Evolutionary conservation across 345 rosid species (phyloP), one percentile per base, ranked within the genome.

Genomic region (Hirschfeldia incana): DNA sequence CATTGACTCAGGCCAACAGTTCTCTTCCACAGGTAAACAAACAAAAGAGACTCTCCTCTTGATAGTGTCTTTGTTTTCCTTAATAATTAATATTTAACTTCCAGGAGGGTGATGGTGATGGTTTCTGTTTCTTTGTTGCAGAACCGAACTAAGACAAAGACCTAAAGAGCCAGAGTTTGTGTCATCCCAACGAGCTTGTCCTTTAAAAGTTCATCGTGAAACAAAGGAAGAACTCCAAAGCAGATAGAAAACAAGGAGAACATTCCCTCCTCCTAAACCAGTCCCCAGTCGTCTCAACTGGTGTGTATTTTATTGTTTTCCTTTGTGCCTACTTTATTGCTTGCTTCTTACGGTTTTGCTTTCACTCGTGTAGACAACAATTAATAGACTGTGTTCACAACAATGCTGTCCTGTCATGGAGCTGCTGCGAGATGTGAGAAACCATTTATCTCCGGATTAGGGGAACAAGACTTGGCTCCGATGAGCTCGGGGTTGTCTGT

Each of bases 371-470:
- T 63, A 95, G 99, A 87, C 21, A 21, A 21, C 21, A 93, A 21
- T 21, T 21, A 87, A 91, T 95, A 26, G 94, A 93, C 4, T 95
- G 99, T 76, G 90, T 95, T 51, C 99, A 95, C 87, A 93, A 87
- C 88, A 84, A 75, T 80, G 83, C 21, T 21, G 21, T 21, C 21
- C 86, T 75, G 97, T 95, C 26, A 91, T 95, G 99, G 99, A 93
- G 87, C 82, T 93, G 82, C 78, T 95, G 85, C 82, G 98, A 66
- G 99, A 94, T 55, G 86, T 91, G 29, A 87, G 99, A 81, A 87
- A 88, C 74, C 99, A 93, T 86, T 81, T 95, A 88, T 95, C 7
- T 64, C 93, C 67, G 99, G 96, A 53, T 79, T 95, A 29, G 96
- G 85, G 2, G 87, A 79, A 58, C 91, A 88, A 59, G 99, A 95